Evolutionary conservation across 192 early-diverging fungal species (phyloP), one percentile per base, ranked within the genome.

Genomic region (Paraglomus brasilianum): DNA sequence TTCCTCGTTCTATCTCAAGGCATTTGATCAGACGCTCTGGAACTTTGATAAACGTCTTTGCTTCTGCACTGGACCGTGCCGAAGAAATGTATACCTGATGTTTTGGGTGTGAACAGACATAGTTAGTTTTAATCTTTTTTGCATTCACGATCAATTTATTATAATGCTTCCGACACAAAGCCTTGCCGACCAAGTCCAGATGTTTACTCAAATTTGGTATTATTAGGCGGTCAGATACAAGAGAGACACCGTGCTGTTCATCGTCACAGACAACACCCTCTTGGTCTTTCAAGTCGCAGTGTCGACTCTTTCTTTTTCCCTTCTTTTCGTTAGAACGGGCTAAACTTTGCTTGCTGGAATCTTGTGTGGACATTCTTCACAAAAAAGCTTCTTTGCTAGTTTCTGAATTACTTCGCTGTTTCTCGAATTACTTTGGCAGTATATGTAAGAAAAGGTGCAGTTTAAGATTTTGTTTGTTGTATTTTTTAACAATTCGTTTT

Each of bases 81-180:
- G 52, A 19, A n/a, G 52, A 17, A 10, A 21, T 10, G 22, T 53
- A 53, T n/a, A 53, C 8, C n/a, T 53, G 52, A 53, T 53, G 52
- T 17, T 53, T 53, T 10, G 52, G 52, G 22, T 53, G 52, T 6
- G 52, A 53, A 53, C 52, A 53, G 8, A 53, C n/a, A 17, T 53
- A 19, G n/a, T 6, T 53, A 53, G n/a, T 53, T 53, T 53, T 53
- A n/a, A n/a, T n/a, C n/a, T n/a, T n/a, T n/a, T n/a, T n/a, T n/a
- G n/a, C n/a, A n/a, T n/a, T n/a, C n/a, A n/a, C n/a, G n/a, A 63
- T 63, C 24, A 63, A 63, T 22, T 46, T 44, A 63, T 63, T 63
- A 24, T 63, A 63, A 46, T 63, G 8, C 22, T 63, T 63, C 30
- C 44, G 8, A 24, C 60, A 63, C 15, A 63, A 22, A 46, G 60